A percentile compares a stretch with the other conserved stretches of the same genome.
These are phyloP conservation scores for Xylaria sp. DNA, from an alignment of 2,329 filamentous ascomycete genomes.

Conservation along the genomic window DNA sequence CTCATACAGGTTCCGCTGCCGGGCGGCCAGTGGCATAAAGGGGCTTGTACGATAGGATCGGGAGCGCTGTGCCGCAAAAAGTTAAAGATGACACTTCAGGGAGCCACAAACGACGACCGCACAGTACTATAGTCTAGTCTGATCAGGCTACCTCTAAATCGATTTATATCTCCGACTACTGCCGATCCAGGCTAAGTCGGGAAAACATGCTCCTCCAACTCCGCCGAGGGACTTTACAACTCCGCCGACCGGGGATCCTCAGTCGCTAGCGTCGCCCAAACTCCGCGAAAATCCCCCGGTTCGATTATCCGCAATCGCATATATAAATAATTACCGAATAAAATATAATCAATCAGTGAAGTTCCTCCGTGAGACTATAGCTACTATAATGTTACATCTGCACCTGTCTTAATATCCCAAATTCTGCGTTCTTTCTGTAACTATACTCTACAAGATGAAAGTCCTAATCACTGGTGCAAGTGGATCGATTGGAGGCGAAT, in stretches of 20 bases:
- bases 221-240: slow-evolving; percentile 15
- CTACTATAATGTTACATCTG: too few species aligned
- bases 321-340: neutral
- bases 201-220: slow-evolving; percentile 13
- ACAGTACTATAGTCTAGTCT: too few species aligned
- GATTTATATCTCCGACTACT: neutral
- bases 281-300: too few species aligned
- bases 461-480: slow-evolving; percentile 52
- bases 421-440: too few species aligned
- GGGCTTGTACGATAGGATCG: neutral
- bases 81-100: too few species aligned
- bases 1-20: too few species aligned
- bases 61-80: too few species aligned
- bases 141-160: neutral
- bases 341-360: too few species aligned
- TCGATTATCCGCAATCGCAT: neutral
- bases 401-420: too few species aligned
- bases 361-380: too few species aligned
- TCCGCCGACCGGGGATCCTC: slow-evolving; percentile 18
- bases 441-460: too few species aligned
- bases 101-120: too few species aligned
- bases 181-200: neutral
- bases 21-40: neutral
- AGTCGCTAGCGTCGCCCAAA: slow-evolving; percentile 6
- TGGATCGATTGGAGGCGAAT: slow-evolving; percentile 51